A percentile compares a stretch with the other conserved stretches of the same genome.
Evolutionary conservation across 169 alveolate species (phyloP).

Genomic region (Eimeria falciformis): DNA sequence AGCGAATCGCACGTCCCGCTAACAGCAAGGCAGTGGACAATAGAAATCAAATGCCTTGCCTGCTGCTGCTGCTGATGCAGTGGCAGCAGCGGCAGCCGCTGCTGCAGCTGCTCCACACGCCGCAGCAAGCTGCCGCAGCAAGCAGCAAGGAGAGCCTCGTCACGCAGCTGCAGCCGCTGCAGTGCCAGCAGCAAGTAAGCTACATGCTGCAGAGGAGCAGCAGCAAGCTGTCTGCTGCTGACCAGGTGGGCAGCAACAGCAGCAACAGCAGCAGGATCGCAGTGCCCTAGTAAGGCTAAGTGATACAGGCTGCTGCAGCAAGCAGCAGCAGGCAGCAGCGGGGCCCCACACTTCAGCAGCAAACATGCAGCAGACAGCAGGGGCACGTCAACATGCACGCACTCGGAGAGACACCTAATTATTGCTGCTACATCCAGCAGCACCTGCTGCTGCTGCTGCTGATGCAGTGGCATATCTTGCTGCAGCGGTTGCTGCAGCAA

Average conservation of each 20-base stretch:
- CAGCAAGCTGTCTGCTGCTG: conserved; percentile 57
- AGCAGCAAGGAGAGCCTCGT: conserved; percentile 40
- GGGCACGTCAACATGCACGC: conserved; percentile 26
- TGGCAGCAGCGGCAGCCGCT: conserved; percentile 50
- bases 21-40: conserved; percentile 8
- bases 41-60: not conserved
- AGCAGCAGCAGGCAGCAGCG: conserved; percentile 69
- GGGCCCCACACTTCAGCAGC: conserved; percentile 17
- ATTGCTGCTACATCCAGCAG: conserved; percentile 2
- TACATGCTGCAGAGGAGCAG: conserved; percentile 39
- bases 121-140: conserved; percentile 62
- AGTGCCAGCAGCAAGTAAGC: conserved; percentile 33
- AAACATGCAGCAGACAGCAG: conserved; percentile 56
- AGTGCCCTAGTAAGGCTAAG: conserved; percentile 8
- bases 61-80: conserved; percentile 56
- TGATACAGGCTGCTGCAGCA: conserved; percentile 54
- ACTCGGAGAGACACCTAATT: conserved; percentile 28
- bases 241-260: conserved; percentile 52
- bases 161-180: conserved; percentile 31
- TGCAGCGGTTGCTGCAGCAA: conserved; percentile 1
- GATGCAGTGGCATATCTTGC: conserved; percentile 19
- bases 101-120: not conserved
- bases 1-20: conserved; percentile 11
- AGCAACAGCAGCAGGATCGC: conserved; percentile 62
- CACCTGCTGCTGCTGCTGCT: conserved; percentile 34